Evolutionary conservation across 75 land plant genomes (phyloP).

Genomic region (Picea glauca): DNA sequence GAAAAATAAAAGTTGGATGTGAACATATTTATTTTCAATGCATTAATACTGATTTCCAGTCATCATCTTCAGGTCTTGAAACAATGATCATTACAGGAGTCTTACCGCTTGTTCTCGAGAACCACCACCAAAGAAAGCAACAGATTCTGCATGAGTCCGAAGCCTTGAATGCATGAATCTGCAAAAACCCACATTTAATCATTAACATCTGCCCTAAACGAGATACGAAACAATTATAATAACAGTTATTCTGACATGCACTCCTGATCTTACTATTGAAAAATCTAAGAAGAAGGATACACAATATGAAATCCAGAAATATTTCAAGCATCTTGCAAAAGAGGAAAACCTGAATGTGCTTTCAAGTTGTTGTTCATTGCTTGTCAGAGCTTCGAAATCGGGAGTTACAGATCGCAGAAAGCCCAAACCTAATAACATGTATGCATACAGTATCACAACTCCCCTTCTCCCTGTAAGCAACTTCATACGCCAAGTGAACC

Average conservation of each 20-base stretch:
- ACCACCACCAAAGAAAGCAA: slow-evolving; percentile 99
- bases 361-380: slow-evolving; percentile 93
- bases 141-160: slow-evolving; percentile 96
- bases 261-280: background rate
- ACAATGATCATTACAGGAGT: slow-evolving; percentile 4
- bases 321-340: slow-evolving; percentile 12
- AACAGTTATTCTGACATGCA: background rate
- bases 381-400: slow-evolving; percentile 86
- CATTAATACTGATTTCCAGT: background rate
- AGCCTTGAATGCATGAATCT: slow-evolving; percentile 95
- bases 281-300: background rate
- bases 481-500: slow-evolving; percentile 99
- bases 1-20: background rate
- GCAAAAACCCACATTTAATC: background rate
- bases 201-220: background rate
- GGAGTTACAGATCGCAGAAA: slow-evolving; percentile 86
- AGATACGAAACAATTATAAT: background rate
- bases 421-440: slow-evolving; percentile 96
- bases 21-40: background rate
- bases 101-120: slow-evolving; percentile 89
- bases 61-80: background rate
- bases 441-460: slow-evolving; percentile 87
- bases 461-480: slow-evolving; percentile 85
- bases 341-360: slow-evolving; percentile 78
- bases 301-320: background rate